Evolutionary conservation across 257 asterid species (phyloP).

Genomic region (Phtheirospermum japonicum): DNA sequence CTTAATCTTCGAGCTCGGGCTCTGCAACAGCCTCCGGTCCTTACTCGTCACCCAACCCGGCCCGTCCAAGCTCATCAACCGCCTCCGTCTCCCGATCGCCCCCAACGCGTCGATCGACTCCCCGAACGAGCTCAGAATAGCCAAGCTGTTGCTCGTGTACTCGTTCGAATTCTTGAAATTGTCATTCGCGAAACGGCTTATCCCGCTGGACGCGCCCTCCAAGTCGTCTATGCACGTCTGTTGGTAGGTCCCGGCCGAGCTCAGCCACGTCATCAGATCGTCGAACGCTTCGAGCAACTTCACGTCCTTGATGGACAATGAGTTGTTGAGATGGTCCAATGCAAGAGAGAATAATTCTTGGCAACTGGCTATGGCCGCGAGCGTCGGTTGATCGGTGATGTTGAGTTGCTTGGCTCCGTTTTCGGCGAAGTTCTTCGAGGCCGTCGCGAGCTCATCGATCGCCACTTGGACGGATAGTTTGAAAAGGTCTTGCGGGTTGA

Average conservation of each 20-base stretch:
- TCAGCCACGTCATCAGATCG: constrained; percentile 74
- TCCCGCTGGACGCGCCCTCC: constrained; percentile 14
- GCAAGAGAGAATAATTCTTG: constrained; percentile 50
- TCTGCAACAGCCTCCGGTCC: constrained; percentile 49
- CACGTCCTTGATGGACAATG: constrained; percentile 33
- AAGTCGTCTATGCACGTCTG: constrained; percentile 71
- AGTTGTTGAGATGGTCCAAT: constrained; percentile 54
- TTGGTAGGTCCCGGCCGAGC: constrained; percentile 72
- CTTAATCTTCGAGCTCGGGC: constrained; percentile 27
- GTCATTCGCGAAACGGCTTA: constrained; percentile 15
- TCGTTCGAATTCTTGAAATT: constrained; percentile 48
- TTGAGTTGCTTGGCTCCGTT: constrained; percentile 31
- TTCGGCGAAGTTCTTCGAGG: constrained; percentile 34
- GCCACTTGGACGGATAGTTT: constrained; percentile 51
- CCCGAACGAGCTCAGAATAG: constrained; percentile 46
- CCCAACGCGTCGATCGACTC: constrained; percentile 37
- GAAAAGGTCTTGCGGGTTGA: constrained; percentile 46
- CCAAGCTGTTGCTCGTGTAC: constrained; percentile 71
- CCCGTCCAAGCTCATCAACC: constrained; percentile 43
- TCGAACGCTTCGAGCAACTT: constrained; percentile 33
- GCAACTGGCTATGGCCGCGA: constrained; percentile 43
- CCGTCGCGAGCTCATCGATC: constrained; percentile 44
- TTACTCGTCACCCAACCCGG: constrained; percentile 48
- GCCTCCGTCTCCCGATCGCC: constrained; percentile 37
- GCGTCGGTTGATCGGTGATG: constrained; percentile 35